Percentiles rank a stretch among this genome's conserved stretches.
These are phyloP conservation scores for Carex littledalei DNA, from an alignment of 176 grass and related monocot genomes.

Conservation along the genomic window DNA sequence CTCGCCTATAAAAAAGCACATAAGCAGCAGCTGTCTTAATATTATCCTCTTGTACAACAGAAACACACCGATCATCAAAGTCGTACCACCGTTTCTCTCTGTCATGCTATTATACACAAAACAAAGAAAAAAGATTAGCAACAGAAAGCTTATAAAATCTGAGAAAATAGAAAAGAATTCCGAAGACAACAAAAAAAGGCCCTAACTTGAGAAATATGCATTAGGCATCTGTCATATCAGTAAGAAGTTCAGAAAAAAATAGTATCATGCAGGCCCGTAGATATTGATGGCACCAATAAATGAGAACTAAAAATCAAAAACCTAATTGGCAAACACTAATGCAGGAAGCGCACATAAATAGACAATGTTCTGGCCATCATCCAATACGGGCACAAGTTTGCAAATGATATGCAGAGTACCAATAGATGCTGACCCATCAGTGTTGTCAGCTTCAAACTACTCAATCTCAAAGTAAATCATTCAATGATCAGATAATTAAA, in stretches of 20 bases:
- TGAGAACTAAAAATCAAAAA: neutral
- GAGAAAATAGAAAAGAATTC: neutral
- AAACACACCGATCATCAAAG: constrained; percentile 71
- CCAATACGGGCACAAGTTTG: neutral
- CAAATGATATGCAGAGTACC: too few relatives aligned
- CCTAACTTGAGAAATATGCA: neutral
- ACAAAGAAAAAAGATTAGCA: constrained; percentile 26
- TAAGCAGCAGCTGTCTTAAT: constrained; percentile 87
- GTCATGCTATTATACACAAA: constrained; percentile 47
- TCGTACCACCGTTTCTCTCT: constrained; percentile 74
- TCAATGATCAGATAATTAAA: neutral
- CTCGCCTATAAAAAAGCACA: constrained; percentile 75
- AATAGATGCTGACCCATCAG: too few relatives aligned
- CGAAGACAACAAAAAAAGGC: neutral
- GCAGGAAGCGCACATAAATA: neutral
- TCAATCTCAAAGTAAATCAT: neutral
- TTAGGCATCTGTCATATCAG: neutral
- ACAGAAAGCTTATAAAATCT: neutral
- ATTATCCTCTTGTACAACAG: constrained; percentile 48
- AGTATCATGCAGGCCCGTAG: neutral
- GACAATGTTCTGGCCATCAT: neutral
- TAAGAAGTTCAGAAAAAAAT: neutral
- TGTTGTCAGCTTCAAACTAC: too few relatives aligned
- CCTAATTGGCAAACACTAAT: neutral
- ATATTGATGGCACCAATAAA: neutral